Evolutionary conservation across 169 alveolate genomes (phyloP), one percentile per base, ranked within the genome.

Genomic region (Neospora caninum): DNA sequence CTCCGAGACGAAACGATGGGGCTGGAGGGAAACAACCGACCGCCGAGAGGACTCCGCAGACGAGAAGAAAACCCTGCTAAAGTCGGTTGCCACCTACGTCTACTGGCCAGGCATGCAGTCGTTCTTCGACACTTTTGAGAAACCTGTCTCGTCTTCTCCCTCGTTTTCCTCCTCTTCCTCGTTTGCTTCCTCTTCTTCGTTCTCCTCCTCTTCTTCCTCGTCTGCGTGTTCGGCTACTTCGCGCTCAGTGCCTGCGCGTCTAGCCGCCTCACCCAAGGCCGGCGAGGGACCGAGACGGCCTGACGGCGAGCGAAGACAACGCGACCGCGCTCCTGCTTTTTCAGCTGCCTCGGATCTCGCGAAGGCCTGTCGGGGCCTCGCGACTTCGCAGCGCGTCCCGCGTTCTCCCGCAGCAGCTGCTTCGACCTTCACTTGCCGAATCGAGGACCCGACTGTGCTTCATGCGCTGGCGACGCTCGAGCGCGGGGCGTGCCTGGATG

Each of bases 21-120:
- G 13, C 58, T 49, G 58, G 58, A 49, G 58, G 41, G 38, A 69
- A 9, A 25, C 36, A 25, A 6, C 80, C 34, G 80, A n/a, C 29
- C 80, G 42, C 84, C 18, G 43, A 13, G 42, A 73, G 41, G 25
- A 25, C 70, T 18, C 31, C 70, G 84, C 39, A 7, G 42, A 73
- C 27, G 42, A 2, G 45, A 73, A 36, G n/a, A 36, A 73, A 73
- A 36, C 84, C 43, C 84, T 36, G 45, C 73, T 64, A 6, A 9
- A 22, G 73, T 64, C 73, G 0, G 73, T 64, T 22, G 73, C 73
- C 25, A 29, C 73, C 34, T 64, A 64, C n/a, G 73, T 64, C 34
- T 64, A 64, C 73, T 64, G 73, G 73, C 73, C 73, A 7, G 73
- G 73, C 34, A 64, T 64, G 73, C 73, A 64, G 73, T 64, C 73